Evolutionary conservation across 176 grass and related monocot species (phyloP).

Genomic region (Canna indica): DNA sequence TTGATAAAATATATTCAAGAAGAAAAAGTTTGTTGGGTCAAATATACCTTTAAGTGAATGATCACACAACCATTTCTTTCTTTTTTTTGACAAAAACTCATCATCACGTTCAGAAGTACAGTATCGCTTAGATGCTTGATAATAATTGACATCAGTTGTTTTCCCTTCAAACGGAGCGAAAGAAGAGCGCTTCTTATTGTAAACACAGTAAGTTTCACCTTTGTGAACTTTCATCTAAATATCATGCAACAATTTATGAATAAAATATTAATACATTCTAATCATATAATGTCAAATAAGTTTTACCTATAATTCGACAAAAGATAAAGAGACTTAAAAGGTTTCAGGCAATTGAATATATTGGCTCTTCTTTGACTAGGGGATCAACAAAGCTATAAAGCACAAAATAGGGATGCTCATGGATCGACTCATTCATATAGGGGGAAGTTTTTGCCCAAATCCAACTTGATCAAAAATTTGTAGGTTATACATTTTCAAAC

Average conservation of each 20-base stretch:
- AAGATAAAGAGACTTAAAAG: too few relatives aligned
- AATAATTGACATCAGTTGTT: slow-evolving; percentile 32
- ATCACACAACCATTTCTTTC: slow-evolving; percentile 43
- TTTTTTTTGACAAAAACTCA: slow-evolving; percentile 38
- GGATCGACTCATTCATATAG: too few relatives aligned
- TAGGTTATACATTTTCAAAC: too few relatives aligned
- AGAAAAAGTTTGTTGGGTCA: slow-evolving; percentile 5
- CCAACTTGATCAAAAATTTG: too few relatives aligned
- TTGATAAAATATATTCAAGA: background rate
- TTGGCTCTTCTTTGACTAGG: too few relatives aligned
- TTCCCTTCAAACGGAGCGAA: slow-evolving; percentile 74
- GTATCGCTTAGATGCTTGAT: slow-evolving; percentile 52
- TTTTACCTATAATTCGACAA: too few relatives aligned
- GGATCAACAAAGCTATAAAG: too few relatives aligned
- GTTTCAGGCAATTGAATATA: too few relatives aligned
- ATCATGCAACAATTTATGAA: slow-evolving; percentile 24
- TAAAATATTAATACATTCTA: background rate
- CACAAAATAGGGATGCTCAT: too few relatives aligned
- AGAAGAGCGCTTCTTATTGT: slow-evolving; percentile 62
- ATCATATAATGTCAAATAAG: background rate
- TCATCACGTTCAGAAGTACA: slow-evolving; percentile 31
- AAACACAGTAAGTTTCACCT: slow-evolving; percentile 42
- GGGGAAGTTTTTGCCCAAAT: too few relatives aligned
- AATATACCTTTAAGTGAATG: slow-evolving; percentile 30
- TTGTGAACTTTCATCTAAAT: slow-evolving; percentile 46